Base-by-base conservation (phyloP, 2,329 filamentous ascomycete genomes). In the Ophiostoma piceae region DNA sequence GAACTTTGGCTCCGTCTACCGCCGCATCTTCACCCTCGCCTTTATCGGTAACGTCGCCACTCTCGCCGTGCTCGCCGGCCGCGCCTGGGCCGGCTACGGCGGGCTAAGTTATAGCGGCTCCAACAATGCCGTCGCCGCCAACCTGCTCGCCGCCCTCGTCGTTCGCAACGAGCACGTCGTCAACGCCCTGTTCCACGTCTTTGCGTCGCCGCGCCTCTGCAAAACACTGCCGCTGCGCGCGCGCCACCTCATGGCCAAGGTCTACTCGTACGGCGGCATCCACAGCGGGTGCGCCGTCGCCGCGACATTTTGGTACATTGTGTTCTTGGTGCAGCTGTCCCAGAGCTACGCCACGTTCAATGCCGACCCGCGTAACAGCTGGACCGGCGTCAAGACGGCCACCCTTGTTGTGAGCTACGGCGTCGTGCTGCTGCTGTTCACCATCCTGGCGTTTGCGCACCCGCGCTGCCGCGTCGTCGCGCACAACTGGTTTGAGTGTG, bases 81-180 rank as follows among this genome's bases (percentile, higher is more conserved):
- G 71, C 0, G 67, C 70, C 12, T 19, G 68, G 12, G 43, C 70
- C 12, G 64, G 68, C 2, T 67, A 51, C 11, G 39, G 67, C 5
- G 47, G 64, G 11, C 68, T 75, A 60, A 74, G 73, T 1, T 74
- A 74, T 29, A 67, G 73, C 26, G 72, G 74, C 37, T 73, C 74
- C 9, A 71, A 72, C 47, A 72, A 69, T 4, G 77, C 77, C 29
- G 74, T 75, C 43, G 74, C 76, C 5, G 74, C 75, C 70, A 85
- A 85, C 73, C 72, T 85, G 68, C 76, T 82, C 2, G 79, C 79
- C 3, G 80, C 81, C 51, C 79, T 84, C 41, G 74, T 84, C 51
- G 80, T 84, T 68, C 82, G 84, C 70, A 83, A 85, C 74, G 84
- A 84, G 70, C 76, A 84, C 66, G 78, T 85, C n/a, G 81, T 85